phyloP scores from a whole-genome alignment of 2,329 filamentous ascomycete species.

The Microcera coccophila region DNA sequence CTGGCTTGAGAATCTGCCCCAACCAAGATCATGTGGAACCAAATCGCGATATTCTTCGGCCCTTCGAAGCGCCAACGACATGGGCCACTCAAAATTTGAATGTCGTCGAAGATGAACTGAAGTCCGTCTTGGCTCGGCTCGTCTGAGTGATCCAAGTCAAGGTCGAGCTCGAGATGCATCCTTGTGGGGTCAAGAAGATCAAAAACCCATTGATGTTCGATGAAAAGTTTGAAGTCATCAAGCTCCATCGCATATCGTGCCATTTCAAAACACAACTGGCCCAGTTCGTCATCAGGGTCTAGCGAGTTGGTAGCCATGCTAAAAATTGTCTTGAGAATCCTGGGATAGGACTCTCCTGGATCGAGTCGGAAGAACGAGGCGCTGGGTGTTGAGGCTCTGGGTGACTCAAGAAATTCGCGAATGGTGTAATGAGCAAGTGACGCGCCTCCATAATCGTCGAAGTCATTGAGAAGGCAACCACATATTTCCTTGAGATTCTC shows the following conservation, averaged over 20 bases:
- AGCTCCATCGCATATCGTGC: too few relatives aligned
- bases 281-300: not conserved
- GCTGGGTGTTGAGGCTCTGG: not conserved
- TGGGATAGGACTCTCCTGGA: not conserved
- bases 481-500: not conserved
- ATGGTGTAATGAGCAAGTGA: constrained; percentile 2
- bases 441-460: not conserved
- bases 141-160: not conserved
- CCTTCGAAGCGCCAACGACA: not conserved
- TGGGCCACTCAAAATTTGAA: too few relatives aligned
- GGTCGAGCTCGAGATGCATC: too few relatives aligned
- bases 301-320: not conserved
- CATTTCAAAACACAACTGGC: not conserved
- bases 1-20: too few relatives aligned
- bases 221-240: not conserved
- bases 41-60: not conserved
- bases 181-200: not conserved
- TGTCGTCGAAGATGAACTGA: too few relatives aligned
- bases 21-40: not conserved
- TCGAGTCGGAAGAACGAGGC: not conserved
- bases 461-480: not conserved
- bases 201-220: not conserved
- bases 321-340: not conserved
- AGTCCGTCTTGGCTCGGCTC: too few relatives aligned
- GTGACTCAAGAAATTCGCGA: constrained; percentile 2